Evolutionary conservation across 257 asterid species (phyloP), one percentile per base, ranked within the genome.

Genomic region (Solanum sparsipilum): DNA sequence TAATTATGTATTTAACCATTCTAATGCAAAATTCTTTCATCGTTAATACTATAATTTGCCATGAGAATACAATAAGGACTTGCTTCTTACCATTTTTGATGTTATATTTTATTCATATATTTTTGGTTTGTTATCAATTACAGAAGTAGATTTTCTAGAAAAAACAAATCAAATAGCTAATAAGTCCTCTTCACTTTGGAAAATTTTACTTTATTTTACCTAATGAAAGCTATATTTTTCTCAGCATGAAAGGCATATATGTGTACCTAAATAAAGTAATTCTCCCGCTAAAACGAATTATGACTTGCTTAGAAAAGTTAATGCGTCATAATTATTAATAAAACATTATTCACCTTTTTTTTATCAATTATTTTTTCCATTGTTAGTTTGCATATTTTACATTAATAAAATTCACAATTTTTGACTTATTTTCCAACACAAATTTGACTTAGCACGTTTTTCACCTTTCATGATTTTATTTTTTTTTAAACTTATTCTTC

Each of bases 191-290:
- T 82, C 86, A 48, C 7, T 81, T 81, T 48, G 67, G 85, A 16
- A 46, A 5, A 5, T 46, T 82, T 48, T 82, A 82, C 86, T 44
- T 82, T 2, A 5, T 46, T 82, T 48, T 82, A 82, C 86, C 70
- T 82, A 82, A 82, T 31, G 86, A 82, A 82, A 82, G 86, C 86
- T 82, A 82, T 82, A 31, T 31, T 48, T 82, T 48, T 48, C 86
- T 31, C 70, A 29, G 48, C 70, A 48, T 9, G 31, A 82, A 82
- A 65, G 32, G 41, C 70, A 82, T 46, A 46, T 46, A 11, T 46
- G 27, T 29, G 6, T 81, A 16, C 18, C 85, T 46, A 46, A 46
- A 81, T 15, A 46, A 29, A 15, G 27, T 48, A 82, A 29, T 48
- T 82, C 10, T 44, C 85, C 5, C 16, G 38, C 85, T 79, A 15